Conservation (phyloP, 495 filamentous ascomycete genomes). For the Beverwykella pulmonaria region DNA sequence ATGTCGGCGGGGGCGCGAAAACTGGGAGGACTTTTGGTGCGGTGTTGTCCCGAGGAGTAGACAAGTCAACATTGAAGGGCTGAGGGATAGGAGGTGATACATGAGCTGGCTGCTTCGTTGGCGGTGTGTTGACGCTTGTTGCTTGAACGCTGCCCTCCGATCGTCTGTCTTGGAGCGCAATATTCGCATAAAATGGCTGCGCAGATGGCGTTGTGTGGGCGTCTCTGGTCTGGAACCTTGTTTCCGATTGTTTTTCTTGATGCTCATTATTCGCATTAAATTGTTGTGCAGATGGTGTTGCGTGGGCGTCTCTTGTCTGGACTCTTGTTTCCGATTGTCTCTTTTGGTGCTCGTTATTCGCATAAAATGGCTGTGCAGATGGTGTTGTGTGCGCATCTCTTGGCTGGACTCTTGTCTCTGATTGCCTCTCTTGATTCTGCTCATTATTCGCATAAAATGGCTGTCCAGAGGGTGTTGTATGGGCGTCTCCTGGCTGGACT, state of each 20-base stretch:
- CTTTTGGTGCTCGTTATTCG: neutral
- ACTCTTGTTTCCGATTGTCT: neutral
- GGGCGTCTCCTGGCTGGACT: neutral
- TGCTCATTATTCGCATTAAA: slow-evolving; percentile 9
- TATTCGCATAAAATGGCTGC: slow-evolving; percentile 18
- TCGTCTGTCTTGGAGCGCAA: slow-evolving; percentile 21
- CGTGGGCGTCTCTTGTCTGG: neutral
- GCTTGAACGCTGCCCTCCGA: neutral
- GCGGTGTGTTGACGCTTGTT: slow-evolving; percentile 2
- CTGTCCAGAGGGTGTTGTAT: neutral
- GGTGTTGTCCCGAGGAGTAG: neutral
- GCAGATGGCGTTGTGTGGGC: neutral
- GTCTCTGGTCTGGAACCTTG: neutral
- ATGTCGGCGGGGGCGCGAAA: slow-evolving; percentile 23
- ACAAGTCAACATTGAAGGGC: neutral
- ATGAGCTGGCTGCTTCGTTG: neutral
- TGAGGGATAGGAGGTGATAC: neutral
- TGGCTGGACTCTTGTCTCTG: neutral
- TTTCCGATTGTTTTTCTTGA: neutral
- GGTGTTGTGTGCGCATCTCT: neutral
- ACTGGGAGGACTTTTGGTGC: neutral
- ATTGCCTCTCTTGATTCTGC: neutral
- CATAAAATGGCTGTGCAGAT: neutral
- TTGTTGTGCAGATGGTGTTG: neutral
- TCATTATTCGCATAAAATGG: slow-evolving; percentile 3